Conservation (phyloP, 1,139 yeast species). For the Meyerozyma guilliermondii region DNA sequence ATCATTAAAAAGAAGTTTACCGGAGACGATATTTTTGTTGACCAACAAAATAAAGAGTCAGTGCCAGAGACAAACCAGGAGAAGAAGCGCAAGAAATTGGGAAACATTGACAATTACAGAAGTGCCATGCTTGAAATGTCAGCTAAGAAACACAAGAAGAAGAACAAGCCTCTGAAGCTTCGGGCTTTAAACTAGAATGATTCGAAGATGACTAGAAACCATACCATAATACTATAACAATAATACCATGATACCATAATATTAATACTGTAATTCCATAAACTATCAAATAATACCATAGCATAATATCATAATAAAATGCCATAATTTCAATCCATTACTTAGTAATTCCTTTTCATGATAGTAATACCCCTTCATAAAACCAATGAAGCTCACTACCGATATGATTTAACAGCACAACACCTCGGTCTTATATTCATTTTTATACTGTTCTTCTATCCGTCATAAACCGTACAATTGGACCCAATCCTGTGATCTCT, state of each 20-base stretch:
- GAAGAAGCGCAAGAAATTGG: conserved; percentile 1
- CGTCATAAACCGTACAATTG: conserved; percentile 78
- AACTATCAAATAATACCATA: background rate
- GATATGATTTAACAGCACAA: no score
- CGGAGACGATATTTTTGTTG: background rate
- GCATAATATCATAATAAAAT: background rate
- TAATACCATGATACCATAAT: background rate
- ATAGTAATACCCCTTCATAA: no score
- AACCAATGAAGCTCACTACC: no score
- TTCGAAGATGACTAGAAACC: background rate
- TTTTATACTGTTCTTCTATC: conserved; percentile 76
- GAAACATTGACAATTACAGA: background rate
- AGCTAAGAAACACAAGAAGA: conserved; percentile 1
- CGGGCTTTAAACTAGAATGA: background rate
- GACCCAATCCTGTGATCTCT: conserved; percentile 81
- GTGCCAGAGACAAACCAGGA: background rate
- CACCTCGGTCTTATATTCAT: no score
- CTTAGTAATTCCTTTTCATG: no score
- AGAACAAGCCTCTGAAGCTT: background rate
- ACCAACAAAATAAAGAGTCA: background rate
- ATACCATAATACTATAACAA: background rate
- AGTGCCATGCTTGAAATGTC: conserved; percentile 1
- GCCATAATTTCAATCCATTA: no score
- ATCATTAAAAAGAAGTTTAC: background rate
- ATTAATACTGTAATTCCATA: no score